Percentiles rank a stretch among this genome's conserved stretches.
phyloP scores from a whole-genome alignment of 2,329 filamentous ascomycete genomes.

The Dactylellina sp. region DNA sequence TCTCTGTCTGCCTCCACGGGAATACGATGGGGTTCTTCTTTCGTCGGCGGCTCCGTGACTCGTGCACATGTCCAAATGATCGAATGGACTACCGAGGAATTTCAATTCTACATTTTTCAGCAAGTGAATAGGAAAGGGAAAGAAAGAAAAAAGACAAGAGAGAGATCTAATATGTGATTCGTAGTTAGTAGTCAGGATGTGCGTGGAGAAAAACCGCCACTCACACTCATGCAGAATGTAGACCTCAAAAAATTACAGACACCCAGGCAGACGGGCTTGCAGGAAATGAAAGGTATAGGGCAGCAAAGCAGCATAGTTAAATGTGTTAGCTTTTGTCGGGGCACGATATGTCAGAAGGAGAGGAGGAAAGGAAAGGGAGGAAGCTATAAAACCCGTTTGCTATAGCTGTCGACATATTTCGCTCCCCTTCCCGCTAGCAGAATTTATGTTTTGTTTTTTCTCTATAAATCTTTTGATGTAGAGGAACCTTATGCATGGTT shows the following conservation, averaged over 20 bases:
- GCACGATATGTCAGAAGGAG: conserved; percentile 2
- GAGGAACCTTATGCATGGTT: conserved; percentile 27
- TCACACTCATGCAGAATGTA: background rate
- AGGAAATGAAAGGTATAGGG: conserved; percentile 32
- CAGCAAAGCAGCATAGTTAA: too few relatives aligned
- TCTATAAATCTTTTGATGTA: too few relatives aligned
- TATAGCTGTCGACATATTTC: conserved; percentile 50
- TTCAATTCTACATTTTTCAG: too few relatives aligned
- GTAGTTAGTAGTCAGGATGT: conserved; percentile 28
- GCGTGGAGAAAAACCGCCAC: background rate
- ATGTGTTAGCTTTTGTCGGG: conserved; percentile 14
- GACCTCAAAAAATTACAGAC: too few relatives aligned
- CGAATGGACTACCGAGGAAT: too few relatives aligned
- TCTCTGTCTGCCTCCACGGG: background rate
- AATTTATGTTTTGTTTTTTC: too few relatives aligned
- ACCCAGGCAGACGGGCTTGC: conserved; percentile 2
- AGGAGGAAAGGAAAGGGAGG: background rate
- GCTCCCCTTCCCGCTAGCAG: conserved; percentile 30
- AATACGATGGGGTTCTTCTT: background rate
- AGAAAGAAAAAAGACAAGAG: background rate
- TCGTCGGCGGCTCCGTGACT: conserved; percentile 44
- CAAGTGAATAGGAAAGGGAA: too few relatives aligned
- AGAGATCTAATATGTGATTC: conserved; percentile 1
- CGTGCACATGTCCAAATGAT: conserved; percentile 44
- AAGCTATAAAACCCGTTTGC: conserved; percentile 30